Conservation (phyloP, 495 filamentous ascomycete genomes). For the Poronia punctata region DNA sequence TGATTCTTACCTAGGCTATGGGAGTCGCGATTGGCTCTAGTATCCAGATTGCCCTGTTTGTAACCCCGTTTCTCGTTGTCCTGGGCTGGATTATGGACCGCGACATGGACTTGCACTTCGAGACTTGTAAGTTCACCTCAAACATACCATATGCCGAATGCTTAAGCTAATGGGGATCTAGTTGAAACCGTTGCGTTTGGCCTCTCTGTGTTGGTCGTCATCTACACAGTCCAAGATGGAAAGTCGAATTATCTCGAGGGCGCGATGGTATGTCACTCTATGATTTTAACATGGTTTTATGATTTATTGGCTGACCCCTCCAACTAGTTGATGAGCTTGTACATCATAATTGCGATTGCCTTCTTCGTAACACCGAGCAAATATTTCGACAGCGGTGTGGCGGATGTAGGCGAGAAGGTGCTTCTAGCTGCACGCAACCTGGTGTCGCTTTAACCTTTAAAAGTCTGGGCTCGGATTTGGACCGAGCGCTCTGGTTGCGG, state of each 20-base stretch:
- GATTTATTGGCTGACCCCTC: constrained; percentile 8
- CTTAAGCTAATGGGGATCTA: constrained; percentile 10
- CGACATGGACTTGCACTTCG: constrained; percentile 87
- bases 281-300: background rate
- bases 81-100: constrained; percentile 75
- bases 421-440: constrained; percentile 13
- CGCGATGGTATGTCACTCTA: constrained; percentile 64
- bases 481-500: too few species aligned
- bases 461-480: too few species aligned
- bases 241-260: constrained; percentile 95
- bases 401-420: background rate
- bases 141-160: background rate
- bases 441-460: too few species aligned
- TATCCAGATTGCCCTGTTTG: constrained; percentile 90
- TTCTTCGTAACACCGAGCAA: constrained; percentile 85
- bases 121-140: constrained; percentile 43
- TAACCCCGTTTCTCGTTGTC: constrained; percentile 86
- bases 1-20: constrained; percentile 57
- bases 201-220: constrained; percentile 80
- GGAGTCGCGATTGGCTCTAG: constrained; percentile 88
- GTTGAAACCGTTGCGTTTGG: constrained; percentile 96
- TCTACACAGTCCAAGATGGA: constrained; percentile 87
- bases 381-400: constrained; percentile 20
- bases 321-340: constrained; percentile 46
- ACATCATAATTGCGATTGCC: constrained; percentile 78